Base-by-base conservation (phyloP, 306 rosid species). In the Ormosia semicastrata region DNA sequence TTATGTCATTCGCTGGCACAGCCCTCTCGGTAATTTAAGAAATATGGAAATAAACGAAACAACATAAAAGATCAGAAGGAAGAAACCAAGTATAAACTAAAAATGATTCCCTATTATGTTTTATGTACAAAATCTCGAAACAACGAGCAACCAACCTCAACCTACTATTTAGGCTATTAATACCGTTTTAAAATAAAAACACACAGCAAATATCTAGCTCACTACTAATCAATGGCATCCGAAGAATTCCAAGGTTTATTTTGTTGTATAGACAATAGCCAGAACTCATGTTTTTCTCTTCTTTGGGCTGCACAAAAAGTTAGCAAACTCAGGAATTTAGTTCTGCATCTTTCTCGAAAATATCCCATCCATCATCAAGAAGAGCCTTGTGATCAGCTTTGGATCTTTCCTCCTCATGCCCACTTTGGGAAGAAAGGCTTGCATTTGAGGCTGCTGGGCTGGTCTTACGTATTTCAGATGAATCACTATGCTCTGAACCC, bases 291-390 rank as follows among this genome's bases (percentile, higher is more conserved):
- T 33, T 24, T 8, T 7, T 7, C 2, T 8, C 7, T 69, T 1
- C 46, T 44, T 33, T 7, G 33, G 11, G 40, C 17, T 17, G 63
- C 59, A 24, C 59, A 73, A 73, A 47, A 56, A 56, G 29, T n/a
- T 44, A 37, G 52, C 10, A 32, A 79, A 57, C 68, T 74, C 64
- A 29, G 10, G 39, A 14, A 17, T 46, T 83, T 8, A 77, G 37
- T 32, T 84, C 89, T 8, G 70, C 44, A 69, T 83, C 89, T 76
- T 87, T 66, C 66, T 89, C 89, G 4, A 86, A 81, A 43, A 94
- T 49, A 41, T 92, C 90, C 99, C 98, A 93, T 18, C 81, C 97
- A 9, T 92, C 99, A 33, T 89, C 99, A 67, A 86, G 37, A 77
- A 86, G 87, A 41, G 85, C 86, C 81, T 87, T 85, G 32, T 44